Evolutionary conservation across 192 early-diverging fungal genomes (phyloP).

Genomic region (Podila epicladia): DNA sequence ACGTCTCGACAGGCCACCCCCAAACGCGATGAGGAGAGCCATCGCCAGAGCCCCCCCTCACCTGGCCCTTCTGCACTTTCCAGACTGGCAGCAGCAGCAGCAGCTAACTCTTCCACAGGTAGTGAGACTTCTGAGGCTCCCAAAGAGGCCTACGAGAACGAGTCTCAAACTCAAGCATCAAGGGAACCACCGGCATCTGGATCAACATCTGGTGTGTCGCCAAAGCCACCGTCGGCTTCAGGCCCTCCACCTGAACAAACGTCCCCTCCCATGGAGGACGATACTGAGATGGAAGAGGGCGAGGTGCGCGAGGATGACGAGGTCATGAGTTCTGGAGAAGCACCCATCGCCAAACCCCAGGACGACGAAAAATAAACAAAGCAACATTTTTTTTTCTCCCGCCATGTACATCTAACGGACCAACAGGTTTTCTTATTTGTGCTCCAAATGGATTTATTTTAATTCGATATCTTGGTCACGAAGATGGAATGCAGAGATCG

Average conservation of each 20-base stretch:
- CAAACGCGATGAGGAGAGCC: background rate
- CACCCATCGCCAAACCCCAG: background rate
- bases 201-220: background rate
- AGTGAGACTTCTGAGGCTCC: background rate
- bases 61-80: background rate
- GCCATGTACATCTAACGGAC: no score
- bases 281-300: constrained; percentile 50
- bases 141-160: background rate
- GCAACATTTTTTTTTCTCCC: no score
- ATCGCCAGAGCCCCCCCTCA: background rate
- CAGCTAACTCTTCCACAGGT: background rate
- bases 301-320: constrained; percentile 48
- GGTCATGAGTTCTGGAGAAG: constrained; percentile 45
- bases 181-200: background rate
- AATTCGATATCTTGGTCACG: no score
- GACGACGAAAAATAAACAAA: constrained; percentile 1
- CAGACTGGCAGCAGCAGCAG: background rate
- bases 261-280: constrained; percentile 9
- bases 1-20: background rate
- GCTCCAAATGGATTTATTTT: no score
- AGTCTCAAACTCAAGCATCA: background rate
- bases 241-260: background rate
- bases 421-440: no score
- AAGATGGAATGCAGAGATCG: no score
- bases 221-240: background rate